Evolutionary conservation across 2,329 filamentous ascomycete species (phyloP).

Genomic region (Cadophora gregata): DNA sequence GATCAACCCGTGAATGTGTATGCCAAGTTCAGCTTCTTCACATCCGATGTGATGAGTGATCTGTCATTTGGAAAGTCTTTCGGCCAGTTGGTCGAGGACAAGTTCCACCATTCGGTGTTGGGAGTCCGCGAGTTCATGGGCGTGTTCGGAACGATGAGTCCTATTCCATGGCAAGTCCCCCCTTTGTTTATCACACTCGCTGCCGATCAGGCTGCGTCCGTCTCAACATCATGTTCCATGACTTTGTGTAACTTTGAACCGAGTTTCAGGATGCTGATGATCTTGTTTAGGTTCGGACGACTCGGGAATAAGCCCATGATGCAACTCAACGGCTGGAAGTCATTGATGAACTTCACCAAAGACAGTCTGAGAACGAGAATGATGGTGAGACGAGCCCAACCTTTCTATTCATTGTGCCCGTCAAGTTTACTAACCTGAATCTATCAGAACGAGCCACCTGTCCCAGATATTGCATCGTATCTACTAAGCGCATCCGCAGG

Average conservation of each 20-base stretch:
- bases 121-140: constrained; percentile 3
- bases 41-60: neutral
- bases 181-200: neutral
- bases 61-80: neutral
- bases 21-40: neutral
- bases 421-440: neutral
- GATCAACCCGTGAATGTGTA: neutral
- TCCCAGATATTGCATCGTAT: constrained; percentile 8
- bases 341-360: constrained; percentile 3
- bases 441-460: neutral
- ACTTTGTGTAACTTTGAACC: too few species aligned
- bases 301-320: neutral
- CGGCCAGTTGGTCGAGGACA: neutral
- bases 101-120: neutral
- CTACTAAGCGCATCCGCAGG: neutral
- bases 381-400: neutral
- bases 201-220: too few species aligned
- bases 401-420: neutral
- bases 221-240: too few species aligned
- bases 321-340: constrained; percentile 13
- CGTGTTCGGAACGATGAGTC: neutral
- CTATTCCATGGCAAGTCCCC: neutral
- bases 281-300: neutral
- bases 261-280: neutral
- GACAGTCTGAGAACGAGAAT: neutral